Percentiles rank a stretch among this genome's conserved stretches.
phyloP scores from a whole-genome alignment of 805 yeast genomes.

The Debaryomyces tyrocola region DNA sequence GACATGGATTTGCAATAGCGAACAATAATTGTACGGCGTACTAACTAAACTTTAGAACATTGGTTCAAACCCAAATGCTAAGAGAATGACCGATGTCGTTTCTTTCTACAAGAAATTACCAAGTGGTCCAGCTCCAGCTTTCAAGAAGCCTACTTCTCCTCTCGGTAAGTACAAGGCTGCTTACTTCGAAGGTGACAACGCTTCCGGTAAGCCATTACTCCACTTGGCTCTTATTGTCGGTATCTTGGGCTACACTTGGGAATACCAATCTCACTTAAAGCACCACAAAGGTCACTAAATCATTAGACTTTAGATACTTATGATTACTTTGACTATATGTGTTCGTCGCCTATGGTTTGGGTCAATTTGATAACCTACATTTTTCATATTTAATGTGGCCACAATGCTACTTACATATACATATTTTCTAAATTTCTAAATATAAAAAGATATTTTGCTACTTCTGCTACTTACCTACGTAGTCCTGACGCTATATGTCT shows the following conservation, averaged over 20 bases:
- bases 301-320: neutral
- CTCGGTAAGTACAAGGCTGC: constrained; percentile 80
- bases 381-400: neutral
- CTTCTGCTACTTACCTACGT: neutral
- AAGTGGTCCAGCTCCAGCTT: constrained; percentile 83
- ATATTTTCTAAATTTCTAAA: neutral
- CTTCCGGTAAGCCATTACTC: constrained; percentile 78
- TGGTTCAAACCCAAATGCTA: constrained; percentile 94
- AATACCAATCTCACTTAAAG: constrained; percentile 85
- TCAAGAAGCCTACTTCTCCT: constrained; percentile 64
- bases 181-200: constrained; percentile 81
- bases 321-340: neutral
- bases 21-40: constrained; percentile 11
- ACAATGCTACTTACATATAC: neutral
- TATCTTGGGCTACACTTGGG: constrained; percentile 82
- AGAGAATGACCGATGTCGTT: constrained; percentile 94
- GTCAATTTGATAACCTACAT: neutral
- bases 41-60: constrained; percentile 57
- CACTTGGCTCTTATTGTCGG: constrained; percentile 72
- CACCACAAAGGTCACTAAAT: constrained; percentile 30
- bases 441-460: neutral
- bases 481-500: neutral
- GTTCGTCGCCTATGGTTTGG: neutral
- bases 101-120: constrained; percentile 95
- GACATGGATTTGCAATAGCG: neutral